phyloP scores from a whole-genome alignment of 495 filamentous ascomycete genomes.

The Daldinia grandis region DNA sequence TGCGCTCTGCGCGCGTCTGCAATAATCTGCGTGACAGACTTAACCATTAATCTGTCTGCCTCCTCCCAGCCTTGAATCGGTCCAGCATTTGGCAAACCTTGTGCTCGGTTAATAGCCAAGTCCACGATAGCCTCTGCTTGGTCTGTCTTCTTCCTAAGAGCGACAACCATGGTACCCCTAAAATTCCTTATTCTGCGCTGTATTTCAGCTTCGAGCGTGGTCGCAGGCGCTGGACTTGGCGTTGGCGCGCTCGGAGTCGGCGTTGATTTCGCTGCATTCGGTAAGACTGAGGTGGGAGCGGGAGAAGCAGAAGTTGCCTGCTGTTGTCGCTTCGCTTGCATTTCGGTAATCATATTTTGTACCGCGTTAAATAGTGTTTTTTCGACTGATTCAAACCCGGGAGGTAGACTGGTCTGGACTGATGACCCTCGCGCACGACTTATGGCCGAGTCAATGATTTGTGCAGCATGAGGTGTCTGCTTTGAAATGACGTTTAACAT shows the following conservation, averaged over 20 bases:
- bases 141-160: conserved; percentile 45
- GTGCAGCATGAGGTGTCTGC: conserved; percentile 38
- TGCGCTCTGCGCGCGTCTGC: conserved; percentile 43
- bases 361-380: conserved; percentile 42
- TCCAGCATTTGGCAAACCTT: conserved; percentile 38
- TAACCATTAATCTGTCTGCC: conserved; percentile 46
- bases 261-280: conserved; percentile 20
- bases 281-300: conserved; percentile 7
- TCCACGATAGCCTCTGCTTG: conserved; percentile 45
- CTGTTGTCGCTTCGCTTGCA: conserved; percentile 38
- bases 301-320: conserved; percentile 41
- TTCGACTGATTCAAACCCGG: conserved; percentile 40
- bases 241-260: conserved; percentile 37
- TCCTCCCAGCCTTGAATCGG: conserved; percentile 46
- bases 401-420: conserved; percentile 36
- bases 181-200: conserved; percentile 43
- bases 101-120: conserved; percentile 45
- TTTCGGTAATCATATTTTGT: conserved; percentile 43
- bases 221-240: conserved; percentile 36
- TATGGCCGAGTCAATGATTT: conserved; percentile 43
- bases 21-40: conserved; percentile 45
- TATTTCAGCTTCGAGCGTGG: conserved; percentile 42
- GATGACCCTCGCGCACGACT: conserved; percentile 41
- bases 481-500: conserved; percentile 42
- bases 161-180: conserved; percentile 41